phyloP scores from a whole-genome alignment of 2,329 filamentous ascomycete species.

The Calonectria henricotiae region DNA sequence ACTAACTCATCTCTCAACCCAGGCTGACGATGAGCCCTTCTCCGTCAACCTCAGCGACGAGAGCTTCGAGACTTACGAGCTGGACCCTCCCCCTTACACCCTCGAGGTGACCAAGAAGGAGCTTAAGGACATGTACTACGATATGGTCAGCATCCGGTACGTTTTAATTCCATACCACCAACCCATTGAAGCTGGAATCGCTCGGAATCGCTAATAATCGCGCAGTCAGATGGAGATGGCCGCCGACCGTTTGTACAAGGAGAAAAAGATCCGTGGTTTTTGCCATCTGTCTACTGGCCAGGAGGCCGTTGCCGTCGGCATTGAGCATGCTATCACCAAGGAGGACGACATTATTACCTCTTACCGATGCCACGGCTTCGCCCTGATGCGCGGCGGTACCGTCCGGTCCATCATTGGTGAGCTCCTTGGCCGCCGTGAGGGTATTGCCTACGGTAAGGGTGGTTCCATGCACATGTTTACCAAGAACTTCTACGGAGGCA shows the following conservation, averaged over 20 bases:
- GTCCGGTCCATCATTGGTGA: slow-evolving; percentile 97
- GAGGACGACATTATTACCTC: slow-evolving; percentile 96
- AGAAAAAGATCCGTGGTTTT: slow-evolving; percentile 99
- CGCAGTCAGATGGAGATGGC: slow-evolving; percentile 99
- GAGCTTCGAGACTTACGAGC: slow-evolving; percentile 99
- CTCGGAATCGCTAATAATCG: slow-evolving; percentile 55
- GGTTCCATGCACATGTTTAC: slow-evolving; percentile 99
- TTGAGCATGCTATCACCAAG: slow-evolving; percentile 95
- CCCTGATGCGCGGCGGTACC: slow-evolving; percentile 93
- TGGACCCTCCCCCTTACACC: slow-evolving; percentile 95
- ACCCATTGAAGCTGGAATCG: slow-evolving; percentile 13
- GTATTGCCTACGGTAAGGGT: slow-evolving; percentile 98
- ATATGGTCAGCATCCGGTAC: slow-evolving; percentile 96
- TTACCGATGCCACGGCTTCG: slow-evolving; percentile 99
- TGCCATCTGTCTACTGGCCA: slow-evolving; percentile 98
- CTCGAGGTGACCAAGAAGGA: slow-evolving; percentile 96
- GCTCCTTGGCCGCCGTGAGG: slow-evolving; percentile 93
- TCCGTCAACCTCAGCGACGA: slow-evolving; percentile 94
- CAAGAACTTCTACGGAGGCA: slow-evolving; percentile 97
- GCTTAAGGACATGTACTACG: slow-evolving; percentile 98
- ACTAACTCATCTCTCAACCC: slow-evolving; percentile 47
- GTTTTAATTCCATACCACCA: slow-evolving; percentile 52
- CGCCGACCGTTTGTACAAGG: slow-evolving; percentile 98
- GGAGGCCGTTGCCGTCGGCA: slow-evolving; percentile 96
- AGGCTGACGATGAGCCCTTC: slow-evolving; percentile 97